Evolutionary conservation across 805 yeast species (phyloP).

Genomic region (Scheffersomyces stipitis): DNA sequence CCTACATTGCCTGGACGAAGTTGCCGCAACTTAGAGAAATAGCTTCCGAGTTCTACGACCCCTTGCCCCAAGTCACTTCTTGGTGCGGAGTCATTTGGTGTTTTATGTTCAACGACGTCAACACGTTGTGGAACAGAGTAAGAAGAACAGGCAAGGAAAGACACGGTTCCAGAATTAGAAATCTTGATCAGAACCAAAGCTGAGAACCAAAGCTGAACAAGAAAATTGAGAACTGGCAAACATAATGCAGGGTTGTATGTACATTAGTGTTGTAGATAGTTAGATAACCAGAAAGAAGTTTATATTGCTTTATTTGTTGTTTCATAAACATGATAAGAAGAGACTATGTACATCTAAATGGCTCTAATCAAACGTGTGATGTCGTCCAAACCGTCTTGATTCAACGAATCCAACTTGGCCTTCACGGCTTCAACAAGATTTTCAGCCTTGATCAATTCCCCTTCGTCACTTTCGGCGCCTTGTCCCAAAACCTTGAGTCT

Average conservation of each 20-base stretch:
- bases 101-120: conserved; percentile 66
- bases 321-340: no score
- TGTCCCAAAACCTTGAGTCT: conserved; percentile 88
- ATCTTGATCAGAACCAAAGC: background rate
- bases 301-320: no score
- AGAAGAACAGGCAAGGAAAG: conserved; percentile 53
- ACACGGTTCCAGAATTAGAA: conserved; percentile 27
- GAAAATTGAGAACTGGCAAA: no score
- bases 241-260: no score
- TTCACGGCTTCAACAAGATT: conserved; percentile 55
- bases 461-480: conserved; percentile 82
- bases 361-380: conserved; percentile 63
- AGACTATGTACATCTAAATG: conserved; percentile 34
- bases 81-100: conserved; percentile 78
- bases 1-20: conserved; percentile 87
- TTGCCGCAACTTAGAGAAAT: conserved; percentile 61
- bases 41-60: conserved; percentile 80
- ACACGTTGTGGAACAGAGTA: conserved; percentile 78
- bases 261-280: no score
- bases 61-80: conserved; percentile 71
- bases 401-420: conserved; percentile 32
- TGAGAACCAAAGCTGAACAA: no score
- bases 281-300: no score
- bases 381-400: conserved; percentile 59
- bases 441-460: conserved; percentile 67